A percentile compares a stretch with the other conserved stretches of the same genome.
Evolutionary conservation across 768 basidiomycete species (phyloP).

Genomic region (Trametes cingulata): DNA sequence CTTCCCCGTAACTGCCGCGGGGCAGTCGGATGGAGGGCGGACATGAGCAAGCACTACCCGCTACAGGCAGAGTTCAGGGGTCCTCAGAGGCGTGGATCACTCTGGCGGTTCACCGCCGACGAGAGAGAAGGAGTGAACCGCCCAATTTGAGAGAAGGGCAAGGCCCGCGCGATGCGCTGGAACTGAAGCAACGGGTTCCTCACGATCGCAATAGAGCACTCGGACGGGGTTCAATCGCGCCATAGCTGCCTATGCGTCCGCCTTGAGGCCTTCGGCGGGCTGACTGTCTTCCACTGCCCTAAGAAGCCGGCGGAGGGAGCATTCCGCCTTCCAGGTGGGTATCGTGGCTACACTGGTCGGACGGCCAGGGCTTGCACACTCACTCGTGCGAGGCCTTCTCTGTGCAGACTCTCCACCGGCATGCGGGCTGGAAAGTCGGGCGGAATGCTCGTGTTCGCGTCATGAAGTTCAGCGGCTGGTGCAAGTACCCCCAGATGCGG

Average conservation of each 20-base stretch:
- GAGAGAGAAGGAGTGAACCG: background rate
- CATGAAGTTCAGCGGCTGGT: background rate
- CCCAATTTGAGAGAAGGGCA: background rate
- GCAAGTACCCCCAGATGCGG: no score
- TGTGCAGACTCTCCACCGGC: background rate
- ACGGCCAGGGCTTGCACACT: background rate
- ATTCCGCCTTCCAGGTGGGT: background rate
- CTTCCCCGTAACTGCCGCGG: background rate
- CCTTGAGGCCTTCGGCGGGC: slow-evolving; percentile 1
- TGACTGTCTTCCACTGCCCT: background rate
- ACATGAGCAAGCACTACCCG: slow-evolving; percentile 5
- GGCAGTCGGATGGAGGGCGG: slow-evolving; percentile 3
- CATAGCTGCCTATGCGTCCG: background rate
- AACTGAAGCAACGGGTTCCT: slow-evolving; percentile 1
- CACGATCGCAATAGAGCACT: background rate
- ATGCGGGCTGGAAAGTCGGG: background rate
- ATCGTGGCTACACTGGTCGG: background rate
- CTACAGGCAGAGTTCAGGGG: slow-evolving; percentile 5
- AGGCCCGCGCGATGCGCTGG: slow-evolving; percentile 3
- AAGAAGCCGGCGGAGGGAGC: background rate
- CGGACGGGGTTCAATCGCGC: background rate
- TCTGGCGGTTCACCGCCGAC: background rate
- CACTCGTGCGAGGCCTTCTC: background rate
- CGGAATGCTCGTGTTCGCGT: background rate
- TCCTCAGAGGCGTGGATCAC: slow-evolving; percentile 2